Evolutionary conservation across 345 rosid species (phyloP), one percentile per base, ranked within the genome.

Genomic region (Odontarrhena argentea): DNA sequence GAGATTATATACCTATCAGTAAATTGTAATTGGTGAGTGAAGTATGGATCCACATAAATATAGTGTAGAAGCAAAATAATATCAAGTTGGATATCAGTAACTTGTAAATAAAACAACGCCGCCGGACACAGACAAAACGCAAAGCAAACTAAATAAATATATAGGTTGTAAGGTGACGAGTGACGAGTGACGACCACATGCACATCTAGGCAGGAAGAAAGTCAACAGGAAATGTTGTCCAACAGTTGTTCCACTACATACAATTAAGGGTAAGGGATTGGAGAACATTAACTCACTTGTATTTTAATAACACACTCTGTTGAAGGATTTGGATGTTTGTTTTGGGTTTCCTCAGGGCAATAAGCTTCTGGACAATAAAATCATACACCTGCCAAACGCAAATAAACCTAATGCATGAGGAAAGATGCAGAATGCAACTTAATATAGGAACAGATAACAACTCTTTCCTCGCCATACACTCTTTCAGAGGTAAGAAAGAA

Each of bases 271-370:
- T 36, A 53, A 9, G 22, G 64, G 37, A 3, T 2, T 46, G 24
- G 25, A 64, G 45, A 74, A 22, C 18, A 61, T 42, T 25, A 18
- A 68, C 96, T 80, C 73, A 94, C 99, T 88, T 94, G 88, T 91
- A 91, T 54, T 94, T 94, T 67, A 91, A 79, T 76, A 91, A 86
- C 70, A 94, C 96, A 81, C 85, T 94, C 75, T 91, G 99, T 71
- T 94, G 99, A 81, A 94, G 94, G 73, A 94, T 91, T 78, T 94
- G 99, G 69, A 94, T 91, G 74, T 94, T 94, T 64, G 99, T 94
- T 86, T 94, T 94, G 45, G 99, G 99, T 80, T 94, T 94, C 75
- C 99, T 91, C 74, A 94, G 70, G 13, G 97, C 96, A 72, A 88
- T 77, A 54, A 94, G 99, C 84, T 94, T 94, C 83, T 91, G 99